Base-by-base conservation (phyloP, 1,284 basidiomycete genomes). In the Cryptococcus hybrid region DNA sequence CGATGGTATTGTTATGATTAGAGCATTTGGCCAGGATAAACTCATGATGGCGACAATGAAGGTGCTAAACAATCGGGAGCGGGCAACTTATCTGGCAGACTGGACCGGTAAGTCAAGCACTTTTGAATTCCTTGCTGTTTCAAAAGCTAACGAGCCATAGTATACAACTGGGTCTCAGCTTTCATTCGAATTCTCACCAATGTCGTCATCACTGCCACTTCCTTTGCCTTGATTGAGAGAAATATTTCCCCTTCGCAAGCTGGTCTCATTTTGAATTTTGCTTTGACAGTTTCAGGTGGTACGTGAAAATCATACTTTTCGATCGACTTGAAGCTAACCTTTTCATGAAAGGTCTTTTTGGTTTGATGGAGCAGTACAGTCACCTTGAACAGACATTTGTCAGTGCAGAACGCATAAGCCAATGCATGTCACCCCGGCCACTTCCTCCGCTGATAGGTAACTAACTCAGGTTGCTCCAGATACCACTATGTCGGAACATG, bases 231-330 rank as follows among this genome's bases (percentile, higher is more conserved):
- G 38, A 69, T 83, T 8, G 52, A 68, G 1, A 64, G 70, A 30
- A 62, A 72, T 51, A 61, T 80, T n/a, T 66, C 71, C 5, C 72
- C 79, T 0, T 66, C 80, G 2, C 62, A 77, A 43, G 78, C 79
- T 0, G 80, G 80, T 2, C 78, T 82, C 65, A 73, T 78, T 4
- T 63, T 82, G 13, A 68, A 72, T 0, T 81, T 79, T 55, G 78
- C 78, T 0, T 62, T 78, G 24, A 64, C 66, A 38, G 69, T 77
- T 13, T 75, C 75, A 3, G 62, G 62, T 30, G 71, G 77, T 64
- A 57, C 65, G 69, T 59, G 7, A 24, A 40, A 1, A n/a, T 18
- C 7, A 37, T 46, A n/a, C n/a, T n/a, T 8, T 7, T 15, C 42
- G 40, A 12, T 37, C 30, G 30, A 36, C 6, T 34, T 35, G 24